phyloP scores from a whole-genome alignment of 805 yeast genomes.

The Clavispora santaluciae region DNA sequence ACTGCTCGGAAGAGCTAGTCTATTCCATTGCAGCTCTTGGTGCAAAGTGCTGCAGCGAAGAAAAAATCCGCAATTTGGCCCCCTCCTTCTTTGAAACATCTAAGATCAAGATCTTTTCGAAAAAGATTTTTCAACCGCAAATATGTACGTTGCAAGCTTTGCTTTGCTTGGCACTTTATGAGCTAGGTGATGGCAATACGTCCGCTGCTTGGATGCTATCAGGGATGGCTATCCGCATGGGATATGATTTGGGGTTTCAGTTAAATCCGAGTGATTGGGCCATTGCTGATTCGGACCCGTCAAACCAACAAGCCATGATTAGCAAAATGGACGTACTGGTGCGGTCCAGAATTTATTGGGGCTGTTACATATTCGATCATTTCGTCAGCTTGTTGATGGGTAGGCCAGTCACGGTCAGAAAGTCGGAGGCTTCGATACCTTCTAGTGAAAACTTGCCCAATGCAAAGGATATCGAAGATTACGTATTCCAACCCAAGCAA shows the following conservation, averaged over 20 bases:
- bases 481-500: constrained; percentile 9
- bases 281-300: constrained; percentile 1
- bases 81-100: constrained; percentile 13
- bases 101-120: constrained; percentile 10
- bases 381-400: constrained; percentile 17
- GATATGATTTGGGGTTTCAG: constrained; percentile 17
- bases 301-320: constrained; percentile 5
- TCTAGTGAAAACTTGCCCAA: constrained; percentile 16
- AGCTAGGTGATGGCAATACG: constrained; percentile 17
- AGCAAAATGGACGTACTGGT: constrained; percentile 10
- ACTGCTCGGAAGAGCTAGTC: constrained; percentile 16
- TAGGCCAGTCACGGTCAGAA: constrained; percentile 16
- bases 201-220: constrained; percentile 18
- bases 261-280: constrained; percentile 16
- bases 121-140: constrained; percentile 12
- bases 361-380: constrained; percentile 15
- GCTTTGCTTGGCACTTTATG: constrained; percentile 15
- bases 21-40: constrained; percentile 19
- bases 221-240: constrained; percentile 19
- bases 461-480: constrained; percentile 10
- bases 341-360: constrained; percentile 17
- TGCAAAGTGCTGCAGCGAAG: constrained; percentile 12
- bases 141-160: constrained; percentile 15
- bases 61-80: constrained; percentile 7
- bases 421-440: constrained; percentile 15